Percentiles rank a stretch among this genome's conserved stretches.
phyloP scores from a whole-genome alignment of 805 yeast genomes.

The Candida golubevii region DNA sequence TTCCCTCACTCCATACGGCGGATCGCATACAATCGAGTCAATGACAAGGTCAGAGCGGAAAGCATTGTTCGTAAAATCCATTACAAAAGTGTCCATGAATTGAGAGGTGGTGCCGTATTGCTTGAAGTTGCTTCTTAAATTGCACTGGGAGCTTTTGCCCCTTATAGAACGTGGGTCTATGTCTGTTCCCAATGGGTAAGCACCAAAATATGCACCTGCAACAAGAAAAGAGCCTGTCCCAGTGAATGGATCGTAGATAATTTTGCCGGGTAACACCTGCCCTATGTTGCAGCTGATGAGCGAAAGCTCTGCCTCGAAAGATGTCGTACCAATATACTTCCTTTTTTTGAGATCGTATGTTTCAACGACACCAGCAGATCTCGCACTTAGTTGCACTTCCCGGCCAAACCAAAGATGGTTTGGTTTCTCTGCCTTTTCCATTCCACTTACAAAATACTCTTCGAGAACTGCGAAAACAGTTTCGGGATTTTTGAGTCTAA shows the following conservation, averaged over 20 bases:
- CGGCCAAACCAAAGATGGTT: constrained; percentile 70
- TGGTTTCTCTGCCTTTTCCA: constrained; percentile 48
- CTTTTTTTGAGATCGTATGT: constrained; percentile 76
- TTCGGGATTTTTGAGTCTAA: constrained; percentile 74
- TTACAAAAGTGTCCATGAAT: constrained; percentile 73
- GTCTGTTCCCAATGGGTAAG: constrained; percentile 79
- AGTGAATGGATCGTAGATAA: constrained; percentile 90
- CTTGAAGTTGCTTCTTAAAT: constrained; percentile 62
- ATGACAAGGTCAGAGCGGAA: constrained; percentile 57
- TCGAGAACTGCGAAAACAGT: constrained; percentile 69
- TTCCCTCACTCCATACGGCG: constrained; percentile 97
- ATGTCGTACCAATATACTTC: constrained; percentile 90
- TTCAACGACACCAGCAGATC: constrained; percentile 65
- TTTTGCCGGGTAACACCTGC: constrained; percentile 57
- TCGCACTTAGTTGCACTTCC: constrained; percentile 56
- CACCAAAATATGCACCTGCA: constrained; percentile 84
- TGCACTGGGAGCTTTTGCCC: constrained; percentile 57
- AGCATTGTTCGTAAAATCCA: constrained; percentile 94
- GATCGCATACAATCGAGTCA: constrained; percentile 89
- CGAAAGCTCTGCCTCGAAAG: constrained; percentile 92
- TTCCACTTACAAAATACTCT: constrained; percentile 52
- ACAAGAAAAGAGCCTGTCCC: constrained; percentile 95
- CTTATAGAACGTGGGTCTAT: constrained; percentile 77
- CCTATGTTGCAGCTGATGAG: constrained; percentile 84
- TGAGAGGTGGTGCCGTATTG: constrained; percentile 59